Evolutionary conservation across 371 early-diverging fungal genomes (phyloP).

Genomic region (Dichotomocladium elegans): DNA sequence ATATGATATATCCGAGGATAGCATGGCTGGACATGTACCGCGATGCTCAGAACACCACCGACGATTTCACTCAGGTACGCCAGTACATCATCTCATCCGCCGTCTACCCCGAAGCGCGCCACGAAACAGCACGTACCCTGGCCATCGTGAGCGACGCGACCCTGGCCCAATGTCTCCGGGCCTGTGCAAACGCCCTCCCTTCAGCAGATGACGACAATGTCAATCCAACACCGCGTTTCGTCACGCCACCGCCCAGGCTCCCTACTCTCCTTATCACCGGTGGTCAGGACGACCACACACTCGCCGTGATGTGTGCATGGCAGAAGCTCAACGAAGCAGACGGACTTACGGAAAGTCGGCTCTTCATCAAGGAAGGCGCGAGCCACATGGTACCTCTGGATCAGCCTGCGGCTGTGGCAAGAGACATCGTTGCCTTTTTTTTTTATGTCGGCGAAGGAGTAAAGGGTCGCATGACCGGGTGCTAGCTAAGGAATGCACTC

Average conservation of each 20-base stretch:
- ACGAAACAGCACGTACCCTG: conserved; percentile 17
- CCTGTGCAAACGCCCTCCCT: conserved; percentile 13
- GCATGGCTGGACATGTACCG: conserved; percentile 29
- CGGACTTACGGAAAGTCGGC: conserved; percentile 5
- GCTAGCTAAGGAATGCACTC: too few relatives aligned
- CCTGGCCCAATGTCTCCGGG: conserved; percentile 17
- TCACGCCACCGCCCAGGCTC: not conserved
- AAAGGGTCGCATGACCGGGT: too few relatives aligned
- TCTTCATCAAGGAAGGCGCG: conserved; percentile 10
- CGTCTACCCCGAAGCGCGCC: conserved; percentile 1
- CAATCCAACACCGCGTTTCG: not conserved
- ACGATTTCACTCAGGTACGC: too few relatives aligned
- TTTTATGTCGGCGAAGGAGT: not conserved
- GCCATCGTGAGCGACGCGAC: conserved; percentile 9
- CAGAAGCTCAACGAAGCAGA: conserved; percentile 11
- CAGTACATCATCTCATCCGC: conserved; percentile 16
- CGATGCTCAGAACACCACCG: conserved; percentile 6
- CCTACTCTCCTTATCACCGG: conserved; percentile 25
- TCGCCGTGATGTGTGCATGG: conserved; percentile 8
- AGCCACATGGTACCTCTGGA: conserved; percentile 36
- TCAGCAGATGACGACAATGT: not conserved
- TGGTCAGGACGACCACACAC: conserved; percentile 19
- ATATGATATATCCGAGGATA: conserved; percentile 13
- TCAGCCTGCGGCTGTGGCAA: conserved; percentile 11
- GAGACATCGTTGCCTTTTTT: conserved; percentile 12